phyloP scores from a whole-genome alignment of 768 basidiomycete species.

The Termitomyces sp. region DNA sequence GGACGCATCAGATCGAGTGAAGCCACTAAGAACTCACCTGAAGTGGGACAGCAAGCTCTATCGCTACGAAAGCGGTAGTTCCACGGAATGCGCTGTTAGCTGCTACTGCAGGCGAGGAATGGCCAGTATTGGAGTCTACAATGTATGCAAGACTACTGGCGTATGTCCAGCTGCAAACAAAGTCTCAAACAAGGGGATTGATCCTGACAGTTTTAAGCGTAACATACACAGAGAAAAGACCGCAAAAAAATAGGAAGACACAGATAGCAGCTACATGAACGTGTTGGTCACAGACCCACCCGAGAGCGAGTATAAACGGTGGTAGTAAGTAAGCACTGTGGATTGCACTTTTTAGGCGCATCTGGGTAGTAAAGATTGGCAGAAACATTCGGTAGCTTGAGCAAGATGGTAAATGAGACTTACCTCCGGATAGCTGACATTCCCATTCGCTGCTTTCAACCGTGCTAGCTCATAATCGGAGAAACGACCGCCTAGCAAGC shows the following conservation, averaged over 20 bases:
- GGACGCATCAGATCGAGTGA: not conserved
- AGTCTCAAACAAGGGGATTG: not conserved
- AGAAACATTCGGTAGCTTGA: not conserved
- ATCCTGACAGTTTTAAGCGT: not conserved
- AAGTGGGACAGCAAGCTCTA: conserved; percentile 70
- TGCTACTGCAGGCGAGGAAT: conserved; percentile 71
- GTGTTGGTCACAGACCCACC: conserved; percentile 65
- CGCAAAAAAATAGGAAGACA: conserved; percentile 64
- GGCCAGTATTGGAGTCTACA: conserved; percentile 81
- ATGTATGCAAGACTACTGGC: conserved; percentile 74
- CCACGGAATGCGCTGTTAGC: conserved; percentile 77
- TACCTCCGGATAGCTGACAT: conserved; percentile 59
- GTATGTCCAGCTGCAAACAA: conserved; percentile 43
- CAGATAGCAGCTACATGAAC: conserved; percentile 64
- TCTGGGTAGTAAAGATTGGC: conserved; percentile 31
- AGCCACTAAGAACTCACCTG: conserved; percentile 36
- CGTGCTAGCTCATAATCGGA: conserved; percentile 35
- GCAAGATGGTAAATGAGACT: conserved; percentile 2
- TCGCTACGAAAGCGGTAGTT: conserved; percentile 57
- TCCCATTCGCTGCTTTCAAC: conserved; percentile 33
- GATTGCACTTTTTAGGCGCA: conserved; percentile 63
- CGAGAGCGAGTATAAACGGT: conserved; percentile 58
- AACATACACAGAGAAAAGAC: conserved; percentile 69
- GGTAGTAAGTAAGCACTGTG: conserved; percentile 56
- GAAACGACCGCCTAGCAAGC: conserved; percentile 37